phyloP scores from a whole-genome alignment of 768 basidiomycete genomes.

The Pleurotus cornucopiae region DNA sequence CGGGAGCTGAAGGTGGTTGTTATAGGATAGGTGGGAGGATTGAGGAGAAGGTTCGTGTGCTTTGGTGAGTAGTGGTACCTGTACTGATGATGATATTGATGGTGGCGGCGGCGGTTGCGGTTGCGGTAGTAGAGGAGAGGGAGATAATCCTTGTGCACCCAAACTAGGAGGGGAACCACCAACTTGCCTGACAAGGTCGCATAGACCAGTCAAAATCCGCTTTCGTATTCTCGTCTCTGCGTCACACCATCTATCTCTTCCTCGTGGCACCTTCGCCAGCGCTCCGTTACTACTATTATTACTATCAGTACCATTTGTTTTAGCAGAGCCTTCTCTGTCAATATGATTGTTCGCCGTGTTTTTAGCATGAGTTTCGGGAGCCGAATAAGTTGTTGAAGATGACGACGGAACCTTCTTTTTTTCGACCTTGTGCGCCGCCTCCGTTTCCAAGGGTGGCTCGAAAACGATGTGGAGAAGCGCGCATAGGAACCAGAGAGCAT shows the following conservation, averaged over 20 bases:
- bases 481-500: conserved; percentile 52
- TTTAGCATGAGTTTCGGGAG: background rate
- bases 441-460: background rate
- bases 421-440: background rate
- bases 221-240: background rate
- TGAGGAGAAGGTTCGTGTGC: no score
- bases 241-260: background rate
- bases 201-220: conserved; percentile 2
- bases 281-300: background rate
- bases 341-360: no score
- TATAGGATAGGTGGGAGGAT: no score
- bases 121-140: no score
- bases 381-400: conserved; percentile 1
- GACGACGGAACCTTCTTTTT: background rate
- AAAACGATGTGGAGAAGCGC: conserved; percentile 35
- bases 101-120: no score
- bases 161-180: no score
- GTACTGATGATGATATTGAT: no score
- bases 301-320: background rate
- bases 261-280: background rate
- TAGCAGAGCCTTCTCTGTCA: no score
- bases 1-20: background rate
- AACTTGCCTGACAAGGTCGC: background rate
- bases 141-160: no score
- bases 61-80: no score